Evolutionary conservation across 768 basidiomycete genomes (phyloP).

Genomic region (Pholiota molesta): DNA sequence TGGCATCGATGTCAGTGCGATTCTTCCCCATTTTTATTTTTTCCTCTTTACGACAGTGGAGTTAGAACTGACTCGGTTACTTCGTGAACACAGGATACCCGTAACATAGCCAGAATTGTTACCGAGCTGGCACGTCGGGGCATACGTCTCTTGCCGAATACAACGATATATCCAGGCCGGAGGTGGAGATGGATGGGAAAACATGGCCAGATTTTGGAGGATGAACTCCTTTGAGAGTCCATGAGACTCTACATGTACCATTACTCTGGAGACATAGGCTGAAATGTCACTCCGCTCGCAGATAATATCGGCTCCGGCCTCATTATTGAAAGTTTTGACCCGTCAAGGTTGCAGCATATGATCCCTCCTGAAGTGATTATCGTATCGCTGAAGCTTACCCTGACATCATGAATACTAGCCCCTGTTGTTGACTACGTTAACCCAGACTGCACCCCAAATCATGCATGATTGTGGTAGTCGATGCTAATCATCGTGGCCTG

Average conservation of each 20-base stretch:
- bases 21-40: slow-evolving; percentile 14
- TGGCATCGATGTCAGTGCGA: slow-evolving; percentile 82
- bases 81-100: slow-evolving; percentile 66
- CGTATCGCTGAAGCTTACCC: neutral
- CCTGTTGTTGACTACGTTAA: neutral
- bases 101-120: slow-evolving; percentile 85
- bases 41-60: slow-evolving; percentile 17
- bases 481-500: neutral
- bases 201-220: slow-evolving; percentile 66
- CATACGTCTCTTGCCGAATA: slow-evolving; percentile 73
- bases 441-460: neutral
- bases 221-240: slow-evolving; percentile 25
- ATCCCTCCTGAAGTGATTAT: neutral
- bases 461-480: neutral
- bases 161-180: slow-evolving; percentile 60
- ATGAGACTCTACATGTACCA: slow-evolving; percentile 22
- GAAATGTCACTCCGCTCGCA: slow-evolving; percentile 21
- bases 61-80: slow-evolving; percentile 22
- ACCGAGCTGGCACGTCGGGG: slow-evolving; percentile 75
- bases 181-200: slow-evolving; percentile 91
- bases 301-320: slow-evolving; percentile 18
- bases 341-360: slow-evolving; percentile 8
- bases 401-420: neutral
- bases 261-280: slow-evolving; percentile 23
- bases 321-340: slow-evolving; percentile 12